Percentiles rank a stretch among this genome's conserved stretches.
Evolutionary conservation across 257 asterid species (phyloP).

Genomic region (Cinchona pubescens): DNA sequence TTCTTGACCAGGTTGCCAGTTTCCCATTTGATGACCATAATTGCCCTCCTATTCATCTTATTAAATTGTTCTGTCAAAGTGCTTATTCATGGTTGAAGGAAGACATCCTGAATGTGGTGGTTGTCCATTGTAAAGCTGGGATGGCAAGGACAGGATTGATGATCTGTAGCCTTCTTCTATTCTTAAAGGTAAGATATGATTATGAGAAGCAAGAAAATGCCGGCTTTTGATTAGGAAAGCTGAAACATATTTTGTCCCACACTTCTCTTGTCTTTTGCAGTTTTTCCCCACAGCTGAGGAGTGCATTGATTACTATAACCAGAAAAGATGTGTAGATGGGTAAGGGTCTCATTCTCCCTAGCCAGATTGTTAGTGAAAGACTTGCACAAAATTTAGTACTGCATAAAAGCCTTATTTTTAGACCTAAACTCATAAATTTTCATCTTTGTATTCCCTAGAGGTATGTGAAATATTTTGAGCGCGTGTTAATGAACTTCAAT

Average conservation of each 20-base stretch:
- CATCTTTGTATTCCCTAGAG: conserved; percentile 48
- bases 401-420: conserved; percentile 11
- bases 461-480: conserved; percentile 87
- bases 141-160: conserved; percentile 97
- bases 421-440: conserved; percentile 16
- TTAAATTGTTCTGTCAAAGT: conserved; percentile 85
- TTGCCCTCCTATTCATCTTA: conserved; percentile 91
- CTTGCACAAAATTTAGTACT: conserved; percentile 9
- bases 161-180: conserved; percentile 95
- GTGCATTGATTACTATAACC: conserved; percentile 84
- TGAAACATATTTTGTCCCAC: conserved; percentile 17
- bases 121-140: conserved; percentile 99
- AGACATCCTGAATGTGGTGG: conserved; percentile 91
- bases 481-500: conserved; percentile 52
- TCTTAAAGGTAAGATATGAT: conserved; percentile 65
- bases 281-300: conserved; percentile 94
- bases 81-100: conserved; percentile 96
- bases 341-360: conserved; percentile 92
- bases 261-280: conserved; percentile 46
- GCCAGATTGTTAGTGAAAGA: conserved; percentile 83
- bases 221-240: conserved; percentile 14
- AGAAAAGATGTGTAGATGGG: conserved; percentile 87
- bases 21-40: conserved; percentile 98
- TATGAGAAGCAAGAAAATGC: conserved; percentile 17
- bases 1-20: conserved; percentile 75